phyloP scores from a whole-genome alignment of 1,284 basidiomycete species.

The Ceratobasidium sp. region DNA sequence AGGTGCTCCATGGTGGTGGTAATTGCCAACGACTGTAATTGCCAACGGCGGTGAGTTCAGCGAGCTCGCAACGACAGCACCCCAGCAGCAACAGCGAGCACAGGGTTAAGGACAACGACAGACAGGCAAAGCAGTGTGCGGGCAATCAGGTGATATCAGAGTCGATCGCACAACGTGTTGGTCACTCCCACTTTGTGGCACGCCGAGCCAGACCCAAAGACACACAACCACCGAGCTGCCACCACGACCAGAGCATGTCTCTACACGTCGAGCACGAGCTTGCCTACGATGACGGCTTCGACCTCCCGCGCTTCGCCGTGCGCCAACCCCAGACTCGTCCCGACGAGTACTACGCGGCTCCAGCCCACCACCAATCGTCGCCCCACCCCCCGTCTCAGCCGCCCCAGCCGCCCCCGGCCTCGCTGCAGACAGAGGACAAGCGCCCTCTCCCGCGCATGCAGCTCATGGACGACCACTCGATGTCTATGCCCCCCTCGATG shows the following conservation, averaged over 20 bases:
- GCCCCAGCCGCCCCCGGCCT: slow-evolving; percentile 58
- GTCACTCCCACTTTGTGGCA: too few relatives aligned
- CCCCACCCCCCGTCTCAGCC: slow-evolving; percentile 18
- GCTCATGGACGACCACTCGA: slow-evolving; percentile 45
- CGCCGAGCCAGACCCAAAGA: too few relatives aligned
- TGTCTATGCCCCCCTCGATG: slow-evolving; percentile 50
- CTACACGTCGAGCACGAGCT: slow-evolving; percentile 5
- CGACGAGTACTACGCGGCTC: too few relatives aligned
- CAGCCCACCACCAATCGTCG: too few relatives aligned
- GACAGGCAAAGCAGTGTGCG: too few relatives aligned
- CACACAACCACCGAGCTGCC: background rate
- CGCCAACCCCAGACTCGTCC: too few relatives aligned
- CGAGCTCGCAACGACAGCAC: too few relatives aligned
- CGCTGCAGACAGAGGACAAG: slow-evolving; percentile 66
- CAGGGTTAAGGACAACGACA: too few relatives aligned
- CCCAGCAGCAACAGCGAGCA: too few relatives aligned
- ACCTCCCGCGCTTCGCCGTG: slow-evolving; percentile 68
- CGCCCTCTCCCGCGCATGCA: slow-evolving; percentile 50
- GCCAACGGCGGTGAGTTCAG: too few relatives aligned
- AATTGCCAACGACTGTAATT: slow-evolving; percentile 4
- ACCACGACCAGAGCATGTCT: slow-evolving; percentile 20
- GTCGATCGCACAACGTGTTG: background rate
- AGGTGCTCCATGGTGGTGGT: slow-evolving; percentile 36
- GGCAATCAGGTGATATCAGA: too few relatives aligned
- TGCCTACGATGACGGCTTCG: slow-evolving; percentile 64